Evolutionary conservation across 2,329 filamentous ascomycete species (phyloP), one percentile per base, ranked within the genome.

Genomic region (Venturia nashicola): DNA sequence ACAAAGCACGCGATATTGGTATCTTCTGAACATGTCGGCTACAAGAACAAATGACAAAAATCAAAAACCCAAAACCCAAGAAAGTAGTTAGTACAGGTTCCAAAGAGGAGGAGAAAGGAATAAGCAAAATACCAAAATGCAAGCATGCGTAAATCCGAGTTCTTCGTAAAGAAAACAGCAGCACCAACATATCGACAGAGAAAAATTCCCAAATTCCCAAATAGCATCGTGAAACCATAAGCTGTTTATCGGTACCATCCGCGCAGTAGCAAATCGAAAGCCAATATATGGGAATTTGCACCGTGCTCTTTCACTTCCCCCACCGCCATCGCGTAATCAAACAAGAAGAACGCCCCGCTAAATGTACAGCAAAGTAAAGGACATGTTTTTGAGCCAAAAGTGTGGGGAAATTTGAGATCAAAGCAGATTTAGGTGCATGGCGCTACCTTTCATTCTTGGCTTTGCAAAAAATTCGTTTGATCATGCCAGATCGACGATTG

Each of bases 401-500:
- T 8, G 16, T 57, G 46, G 20, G 20, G 20, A 27, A 57, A n/a
- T 3, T 2, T 36, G 16, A 36, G 5, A 36, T 51, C 27, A 57
- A 36, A 36, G 14, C 18, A 3, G 32, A 57, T 6, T 12, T 18
- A n/a, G 27, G 32, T 34, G 5, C 6, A 36, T 16, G 51, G 27
- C 5, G 23, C 36, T 34, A 57, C 32, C 27, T 57, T 27, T 57
- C 51, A n/a, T 57, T 39, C 51, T 73, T 76, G 40, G 73, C 71
- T 62, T 73, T 73, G 68, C 73, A 73, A 63, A 76, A 69, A 36
- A 76, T 66, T 27, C 72, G 71, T 23, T 68, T 71, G 57, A 75
- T 72, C 16, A 76, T 51, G n/a, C 36, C 61, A 5, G 61, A 63
- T 32, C 61, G 70, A 59, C 71, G 72, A 43, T 69, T 71, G 66